These are phyloP conservation scores for Microascus cirrosus DNA, from an alignment of 2,329 filamentous ascomycete genomes.

Conservation along the genomic window DNA sequence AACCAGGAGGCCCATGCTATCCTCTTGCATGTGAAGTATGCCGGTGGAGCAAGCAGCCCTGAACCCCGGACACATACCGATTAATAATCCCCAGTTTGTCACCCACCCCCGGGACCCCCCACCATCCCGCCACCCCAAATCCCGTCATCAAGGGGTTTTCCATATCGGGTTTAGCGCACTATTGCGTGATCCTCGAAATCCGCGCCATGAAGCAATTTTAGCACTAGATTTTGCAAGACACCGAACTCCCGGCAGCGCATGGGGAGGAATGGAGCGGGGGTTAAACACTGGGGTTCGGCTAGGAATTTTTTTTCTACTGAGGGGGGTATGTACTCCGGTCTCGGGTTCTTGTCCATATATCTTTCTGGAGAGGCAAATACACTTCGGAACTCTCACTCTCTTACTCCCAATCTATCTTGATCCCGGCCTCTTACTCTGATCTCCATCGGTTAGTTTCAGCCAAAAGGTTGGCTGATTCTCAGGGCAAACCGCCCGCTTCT, in stretches of 20 bases:
- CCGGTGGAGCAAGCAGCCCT: too few relatives aligned
- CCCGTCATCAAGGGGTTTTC: neutral
- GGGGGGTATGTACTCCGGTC: neutral
- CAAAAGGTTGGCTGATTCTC: neutral
- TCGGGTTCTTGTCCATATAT: conserved; percentile 1
- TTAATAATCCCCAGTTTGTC: neutral
- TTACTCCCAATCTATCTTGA: neutral
- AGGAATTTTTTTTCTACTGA: neutral
- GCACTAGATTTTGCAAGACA: neutral
- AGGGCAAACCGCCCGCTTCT: neutral
- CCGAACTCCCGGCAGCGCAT: neutral
- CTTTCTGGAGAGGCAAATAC: neutral
- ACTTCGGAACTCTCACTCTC: neutral
- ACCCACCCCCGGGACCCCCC: neutral
- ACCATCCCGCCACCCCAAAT: neutral
- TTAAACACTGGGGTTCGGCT: neutral
- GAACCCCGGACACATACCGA: neutral
- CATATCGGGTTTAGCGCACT: neutral
- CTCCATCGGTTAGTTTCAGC: neutral
- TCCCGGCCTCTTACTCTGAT: neutral
- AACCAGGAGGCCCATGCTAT: too few relatives aligned
- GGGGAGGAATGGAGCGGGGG: neutral
- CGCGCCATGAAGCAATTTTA: conserved; percentile 4
- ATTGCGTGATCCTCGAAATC: conserved; percentile 4
- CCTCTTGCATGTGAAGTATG: too few relatives aligned